These are phyloP conservation scores for Euphorbia lathyris DNA, from an alignment of 345 rosid genomes.

Conservation along the genomic window DNA sequence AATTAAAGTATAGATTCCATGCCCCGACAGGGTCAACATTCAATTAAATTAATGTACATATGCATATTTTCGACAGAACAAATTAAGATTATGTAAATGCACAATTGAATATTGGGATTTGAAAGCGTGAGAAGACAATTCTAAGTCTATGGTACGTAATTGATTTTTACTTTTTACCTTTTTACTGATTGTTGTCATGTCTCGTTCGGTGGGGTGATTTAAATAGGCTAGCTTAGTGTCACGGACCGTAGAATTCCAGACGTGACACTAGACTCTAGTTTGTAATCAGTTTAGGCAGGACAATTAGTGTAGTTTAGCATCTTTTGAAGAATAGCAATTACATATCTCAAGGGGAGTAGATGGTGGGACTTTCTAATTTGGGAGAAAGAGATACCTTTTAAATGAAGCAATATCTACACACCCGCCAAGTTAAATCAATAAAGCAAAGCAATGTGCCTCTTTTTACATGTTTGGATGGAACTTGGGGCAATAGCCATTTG, in stretches of 20 bases:
- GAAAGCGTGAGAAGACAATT: background rate
- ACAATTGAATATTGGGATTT: background rate
- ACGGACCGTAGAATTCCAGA: too few relatives aligned
- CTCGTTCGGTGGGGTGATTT: too few relatives aligned
- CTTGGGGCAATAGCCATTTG: background rate
- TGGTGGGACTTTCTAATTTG: background rate
- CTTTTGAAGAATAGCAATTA: background rate
- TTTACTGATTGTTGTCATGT: too few relatives aligned
- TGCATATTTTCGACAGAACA: background rate
- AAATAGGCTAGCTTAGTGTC: background rate
- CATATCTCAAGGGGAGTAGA: background rate
- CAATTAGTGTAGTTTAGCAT: background rate
- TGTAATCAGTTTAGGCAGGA: background rate
- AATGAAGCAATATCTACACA: background rate
- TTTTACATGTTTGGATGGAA: too few relatives aligned
- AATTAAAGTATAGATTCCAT: background rate
- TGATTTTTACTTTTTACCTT: too few relatives aligned
- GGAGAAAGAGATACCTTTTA: background rate
- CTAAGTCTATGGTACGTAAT: too few relatives aligned
- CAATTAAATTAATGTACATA: background rate
- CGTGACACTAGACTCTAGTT: background rate
- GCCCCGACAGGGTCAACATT: background rate
- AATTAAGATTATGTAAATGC: background rate
- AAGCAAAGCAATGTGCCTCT: background rate
- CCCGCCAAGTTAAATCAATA: background rate